phyloP scores from a whole-genome alignment of 2,329 filamentous ascomycete genomes.

The Xylariaceae sp. region DNA sequence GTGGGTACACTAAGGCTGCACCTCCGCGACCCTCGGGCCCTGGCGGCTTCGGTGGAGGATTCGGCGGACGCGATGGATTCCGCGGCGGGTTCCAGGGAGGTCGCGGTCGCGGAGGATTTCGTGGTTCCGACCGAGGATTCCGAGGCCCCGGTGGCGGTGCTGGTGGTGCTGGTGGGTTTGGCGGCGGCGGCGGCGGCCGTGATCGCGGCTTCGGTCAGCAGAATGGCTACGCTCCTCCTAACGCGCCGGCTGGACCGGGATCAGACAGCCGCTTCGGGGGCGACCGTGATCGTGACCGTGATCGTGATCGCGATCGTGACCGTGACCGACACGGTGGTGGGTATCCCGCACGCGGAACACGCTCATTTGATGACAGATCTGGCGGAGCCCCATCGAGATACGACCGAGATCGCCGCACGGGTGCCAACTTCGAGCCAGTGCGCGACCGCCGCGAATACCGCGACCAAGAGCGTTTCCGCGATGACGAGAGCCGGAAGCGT shows the following conservation, averaged over 20 bases:
- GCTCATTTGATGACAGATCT: constrained; percentile 56
- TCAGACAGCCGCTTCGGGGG: constrained; percentile 34
- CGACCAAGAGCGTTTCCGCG: constrained; percentile 50
- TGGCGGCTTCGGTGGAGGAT: constrained; percentile 52
- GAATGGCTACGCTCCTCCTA: constrained; percentile 50
- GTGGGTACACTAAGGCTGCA: constrained; percentile 82
- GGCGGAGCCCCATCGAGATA: constrained; percentile 43
- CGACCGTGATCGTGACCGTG: constrained; percentile 40
- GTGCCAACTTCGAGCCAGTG: constrained; percentile 78
- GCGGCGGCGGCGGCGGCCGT: constrained; percentile 43
- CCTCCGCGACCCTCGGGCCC: constrained; percentile 65
- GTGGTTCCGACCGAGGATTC: constrained; percentile 35
- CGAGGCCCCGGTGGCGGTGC: constrained; percentile 34
- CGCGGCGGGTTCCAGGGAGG: constrained; percentile 49
- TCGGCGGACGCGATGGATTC: constrained; percentile 53
- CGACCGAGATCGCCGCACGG: constrained; percentile 33
- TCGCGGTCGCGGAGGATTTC: constrained; percentile 38
- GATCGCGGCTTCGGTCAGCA: constrained; percentile 40
- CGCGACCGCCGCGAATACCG: constrained; percentile 55
- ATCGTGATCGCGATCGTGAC: constrained; percentile 36
- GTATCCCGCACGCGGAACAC: constrained; percentile 50
- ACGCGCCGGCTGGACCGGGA: constrained; percentile 58
- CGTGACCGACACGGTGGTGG: constrained; percentile 45
- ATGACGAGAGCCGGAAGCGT: constrained; percentile 59
- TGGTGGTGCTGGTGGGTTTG: constrained; percentile 39